These are phyloP conservation scores for Alternaria novae-zelandiae DNA, from an alignment of 2,329 filamentous ascomycete genomes.

Conservation along the genomic window DNA sequence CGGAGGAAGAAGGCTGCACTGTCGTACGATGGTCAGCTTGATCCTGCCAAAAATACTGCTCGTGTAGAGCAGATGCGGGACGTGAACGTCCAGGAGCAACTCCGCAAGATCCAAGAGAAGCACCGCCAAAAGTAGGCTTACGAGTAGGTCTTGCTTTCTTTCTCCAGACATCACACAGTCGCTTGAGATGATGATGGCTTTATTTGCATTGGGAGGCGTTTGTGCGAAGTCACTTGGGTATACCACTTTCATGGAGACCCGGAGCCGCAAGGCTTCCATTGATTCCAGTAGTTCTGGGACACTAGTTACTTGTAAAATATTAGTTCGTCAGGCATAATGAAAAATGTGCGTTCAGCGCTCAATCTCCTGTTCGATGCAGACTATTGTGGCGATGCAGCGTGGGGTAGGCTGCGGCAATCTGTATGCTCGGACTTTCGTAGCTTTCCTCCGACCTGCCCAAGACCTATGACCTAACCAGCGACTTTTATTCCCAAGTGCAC, in stretches of 20 bases:
- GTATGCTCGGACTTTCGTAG: constrained; percentile 36
- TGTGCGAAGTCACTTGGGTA: constrained; percentile 1
- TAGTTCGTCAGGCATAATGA: neutral
- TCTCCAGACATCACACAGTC: neutral
- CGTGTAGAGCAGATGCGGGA: constrained; percentile 60
- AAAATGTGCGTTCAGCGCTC: neutral
- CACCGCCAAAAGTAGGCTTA: constrained; percentile 28
- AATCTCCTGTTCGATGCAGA: neutral
- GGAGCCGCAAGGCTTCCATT: neutral
- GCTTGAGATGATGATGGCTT: neutral
- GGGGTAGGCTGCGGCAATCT: neutral
- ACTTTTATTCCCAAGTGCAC: constrained; percentile 42
- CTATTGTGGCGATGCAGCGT: neutral
- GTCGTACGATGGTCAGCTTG: constrained; percentile 69
- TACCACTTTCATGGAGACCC: neutral
- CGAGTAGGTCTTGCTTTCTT: constrained; percentile 3
- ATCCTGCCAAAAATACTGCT: constrained; percentile 62
- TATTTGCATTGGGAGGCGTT: constrained; percentile 18
- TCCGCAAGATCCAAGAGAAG: constrained; percentile 70
- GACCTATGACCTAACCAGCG: constrained; percentile 43
- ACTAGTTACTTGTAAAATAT: neutral
- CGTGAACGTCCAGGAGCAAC: constrained; percentile 82
- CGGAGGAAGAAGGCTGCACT: constrained; percentile 77
- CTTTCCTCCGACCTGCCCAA: constrained; percentile 34
- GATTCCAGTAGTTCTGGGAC: neutral